phyloP scores from a whole-genome alignment of 2,329 filamentous ascomycete species.

The Aspergillus sp. region DNA sequence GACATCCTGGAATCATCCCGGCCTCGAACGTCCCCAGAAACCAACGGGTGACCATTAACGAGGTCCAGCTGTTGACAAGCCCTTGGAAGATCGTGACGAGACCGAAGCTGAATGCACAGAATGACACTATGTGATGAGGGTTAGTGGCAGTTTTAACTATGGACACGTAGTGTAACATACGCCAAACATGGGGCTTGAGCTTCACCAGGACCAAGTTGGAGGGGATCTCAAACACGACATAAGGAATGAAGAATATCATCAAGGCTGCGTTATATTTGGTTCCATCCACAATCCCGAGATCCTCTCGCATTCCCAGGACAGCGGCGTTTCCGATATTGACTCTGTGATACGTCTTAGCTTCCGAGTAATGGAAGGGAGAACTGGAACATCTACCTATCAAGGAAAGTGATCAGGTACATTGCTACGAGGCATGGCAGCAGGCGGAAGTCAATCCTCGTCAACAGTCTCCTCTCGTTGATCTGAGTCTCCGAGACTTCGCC shows the following conservation, averaged over 20 bases:
- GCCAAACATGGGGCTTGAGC: conserved; percentile 66
- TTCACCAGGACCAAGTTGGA: conserved; percentile 69
- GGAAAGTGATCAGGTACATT: conserved; percentile 66
- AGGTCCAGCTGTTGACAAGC: conserved; percentile 71
- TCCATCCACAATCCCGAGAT: conserved; percentile 55
- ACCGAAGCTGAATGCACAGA: conserved; percentile 83
- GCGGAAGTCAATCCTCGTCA: conserved; percentile 66
- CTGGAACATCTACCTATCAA: conserved; percentile 43
- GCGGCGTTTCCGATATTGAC: conserved; percentile 76
- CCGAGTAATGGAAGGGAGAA: neutral
- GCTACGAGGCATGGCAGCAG: conserved; percentile 69
- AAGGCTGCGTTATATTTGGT: conserved; percentile 69
- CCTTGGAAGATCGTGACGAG: conserved; percentile 74
- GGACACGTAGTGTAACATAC: conserved; percentile 26
- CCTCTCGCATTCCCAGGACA: conserved; percentile 62
- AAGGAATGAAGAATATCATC: conserved; percentile 77
- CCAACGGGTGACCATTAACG: conserved; percentile 76
- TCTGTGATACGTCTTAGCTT: conserved; percentile 29
- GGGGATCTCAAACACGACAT: conserved; percentile 62
- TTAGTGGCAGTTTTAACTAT: neutral
- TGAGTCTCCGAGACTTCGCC: neutral
- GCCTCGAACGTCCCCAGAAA: conserved; percentile 73
- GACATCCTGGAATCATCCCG: conserved; percentile 67
- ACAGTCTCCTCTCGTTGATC: conserved; percentile 57
- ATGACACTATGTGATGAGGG: conserved; percentile 49